These are phyloP conservation scores for Dalechampia spathulata DNA, from an alignment of 441 rosid genomes.

Conservation along the genomic window DNA sequence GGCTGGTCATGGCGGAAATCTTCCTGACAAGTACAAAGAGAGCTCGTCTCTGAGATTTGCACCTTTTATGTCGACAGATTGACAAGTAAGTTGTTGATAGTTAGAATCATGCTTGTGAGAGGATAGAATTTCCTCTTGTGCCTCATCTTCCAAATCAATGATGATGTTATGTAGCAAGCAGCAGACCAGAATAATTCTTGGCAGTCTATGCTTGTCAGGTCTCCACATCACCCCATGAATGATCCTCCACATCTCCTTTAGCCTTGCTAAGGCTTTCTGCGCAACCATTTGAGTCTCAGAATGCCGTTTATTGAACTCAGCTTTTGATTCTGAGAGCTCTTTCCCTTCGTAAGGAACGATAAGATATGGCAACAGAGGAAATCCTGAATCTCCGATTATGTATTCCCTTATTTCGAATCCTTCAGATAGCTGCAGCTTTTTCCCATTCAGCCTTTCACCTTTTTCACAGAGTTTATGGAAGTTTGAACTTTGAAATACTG, in stretches of 20 bases:
- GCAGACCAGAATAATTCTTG: constrained; percentile 61
- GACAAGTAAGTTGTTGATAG: constrained; percentile 37
- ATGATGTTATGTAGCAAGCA: constrained; percentile 66
- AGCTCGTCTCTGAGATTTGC: constrained; percentile 40
- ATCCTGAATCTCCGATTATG: constrained; percentile 53
- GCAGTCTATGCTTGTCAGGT: constrained; percentile 57
- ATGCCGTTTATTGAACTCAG: constrained; percentile 41
- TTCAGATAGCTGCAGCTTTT: constrained; percentile 25
- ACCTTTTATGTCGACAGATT: constrained; percentile 30
- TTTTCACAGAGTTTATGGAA: constrained; percentile 40
- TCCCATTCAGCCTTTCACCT: constrained; percentile 48
- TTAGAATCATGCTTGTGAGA: constrained; percentile 36
- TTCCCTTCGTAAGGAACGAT: constrained; percentile 40
- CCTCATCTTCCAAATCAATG: constrained; percentile 48
- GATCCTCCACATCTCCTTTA: constrained; percentile 61
- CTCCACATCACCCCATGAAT: constrained; percentile 68
- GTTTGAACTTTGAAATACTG: constrained; percentile 41
- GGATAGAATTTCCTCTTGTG: constrained; percentile 20
- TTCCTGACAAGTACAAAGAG: constrained; percentile 33
- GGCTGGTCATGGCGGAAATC: constrained; percentile 19
- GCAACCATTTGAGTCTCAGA: constrained; percentile 40
- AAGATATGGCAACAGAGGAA: constrained; percentile 56
- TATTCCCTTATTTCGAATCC: constrained; percentile 51
- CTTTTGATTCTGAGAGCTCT: constrained; percentile 33
- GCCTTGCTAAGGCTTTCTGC: constrained; percentile 39